Percentiles rank a stretch among this genome's conserved stretches.
Evolutionary conservation across 1,284 basidiomycete species (phyloP).

Genomic region (Ceratorhiza oryzae-sativae): DNA sequence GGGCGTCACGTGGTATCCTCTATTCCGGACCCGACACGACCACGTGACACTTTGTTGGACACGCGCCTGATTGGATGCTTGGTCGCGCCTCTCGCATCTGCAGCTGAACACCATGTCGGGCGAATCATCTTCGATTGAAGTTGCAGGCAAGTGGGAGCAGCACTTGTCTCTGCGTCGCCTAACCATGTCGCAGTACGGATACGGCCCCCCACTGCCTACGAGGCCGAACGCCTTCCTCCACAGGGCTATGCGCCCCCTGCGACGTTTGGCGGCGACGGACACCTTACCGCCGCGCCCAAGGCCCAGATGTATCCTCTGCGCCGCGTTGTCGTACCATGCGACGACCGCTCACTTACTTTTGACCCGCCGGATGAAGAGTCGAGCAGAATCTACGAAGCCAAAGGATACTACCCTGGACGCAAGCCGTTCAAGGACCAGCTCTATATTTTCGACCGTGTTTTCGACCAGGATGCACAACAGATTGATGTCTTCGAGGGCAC

Average conservation of each 20-base stretch:
- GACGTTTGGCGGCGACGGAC: slow-evolving; percentile 79
- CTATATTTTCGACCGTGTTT: slow-evolving; percentile 95
- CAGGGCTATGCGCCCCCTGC: slow-evolving; percentile 63
- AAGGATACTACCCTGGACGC: slow-evolving; percentile 82
- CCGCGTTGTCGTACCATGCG: slow-evolving; percentile 78
- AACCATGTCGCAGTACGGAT: slow-evolving; percentile 73
- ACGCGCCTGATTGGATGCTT: slow-evolving; percentile 31
- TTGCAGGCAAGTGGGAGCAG: slow-evolving; percentile 66
- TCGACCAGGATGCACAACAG: slow-evolving; percentile 79
- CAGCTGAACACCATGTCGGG: slow-evolving; percentile 61
- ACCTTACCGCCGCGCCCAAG: slow-evolving; percentile 67
- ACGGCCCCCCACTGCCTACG: slow-evolving; percentile 84
- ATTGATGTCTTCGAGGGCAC: slow-evolving; percentile 87
- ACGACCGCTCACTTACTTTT: slow-evolving; percentile 91
- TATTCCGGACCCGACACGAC: not conserved
- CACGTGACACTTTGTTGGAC: slow-evolving; percentile 35
- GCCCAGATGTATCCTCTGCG: slow-evolving; percentile 59
- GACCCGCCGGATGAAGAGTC: slow-evolving; percentile 89
- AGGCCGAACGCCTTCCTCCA: slow-evolving; percentile 80
- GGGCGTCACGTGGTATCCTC: not conserved
- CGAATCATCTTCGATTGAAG: slow-evolving; percentile 83
- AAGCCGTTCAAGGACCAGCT: slow-evolving; percentile 92
- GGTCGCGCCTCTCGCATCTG: slow-evolving; percentile 22
- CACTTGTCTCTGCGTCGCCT: not conserved
- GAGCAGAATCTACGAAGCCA: slow-evolving; percentile 74